Conservation (phyloP, 2,329 filamentous ascomycete genomes). For the Coniella vitis region DNA sequence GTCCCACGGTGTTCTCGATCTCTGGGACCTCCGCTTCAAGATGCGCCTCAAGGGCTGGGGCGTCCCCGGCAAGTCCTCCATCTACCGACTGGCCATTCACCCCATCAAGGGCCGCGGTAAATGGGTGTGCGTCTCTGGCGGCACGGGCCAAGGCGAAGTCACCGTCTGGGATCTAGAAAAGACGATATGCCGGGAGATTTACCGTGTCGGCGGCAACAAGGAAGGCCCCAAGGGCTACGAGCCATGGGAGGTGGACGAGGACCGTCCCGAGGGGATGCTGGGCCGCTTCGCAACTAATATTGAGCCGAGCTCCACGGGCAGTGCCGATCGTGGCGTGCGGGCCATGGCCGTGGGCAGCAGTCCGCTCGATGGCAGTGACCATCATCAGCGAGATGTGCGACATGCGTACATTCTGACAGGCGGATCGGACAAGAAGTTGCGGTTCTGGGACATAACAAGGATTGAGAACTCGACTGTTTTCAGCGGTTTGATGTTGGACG, state of each 20-base stretch:
- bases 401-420: constrained; percentile 82
- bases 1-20: constrained; percentile 81
- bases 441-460: constrained; percentile 85
- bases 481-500: constrained; percentile 67
- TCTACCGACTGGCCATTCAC: constrained; percentile 74
- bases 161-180: constrained; percentile 96
- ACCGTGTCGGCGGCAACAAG: constrained; percentile 60
- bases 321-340: constrained; percentile 61
- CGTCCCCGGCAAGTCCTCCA: constrained; percentile 69
- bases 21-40: constrained; percentile 96
- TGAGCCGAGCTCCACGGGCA: constrained; percentile 50
- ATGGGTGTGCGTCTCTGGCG: constrained; percentile 84
- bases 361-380: constrained; percentile 51
- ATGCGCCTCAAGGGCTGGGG: constrained; percentile 85
- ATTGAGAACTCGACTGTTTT: constrained; percentile 74
- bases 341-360: constrained; percentile 69
- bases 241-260: constrained; percentile 84
- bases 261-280: constrained; percentile 80
- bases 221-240: constrained; percentile 63
- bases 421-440: constrained; percentile 81
- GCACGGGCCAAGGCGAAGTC: constrained; percentile 79
- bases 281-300: constrained; percentile 73
- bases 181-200: constrained; percentile 79
- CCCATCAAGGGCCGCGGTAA: constrained; percentile 71
- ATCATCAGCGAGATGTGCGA: constrained; percentile 62